phyloP scores from a whole-genome alignment of 495 filamentous ascomycete species.

The Hypomontagnella monticulosa region DNA sequence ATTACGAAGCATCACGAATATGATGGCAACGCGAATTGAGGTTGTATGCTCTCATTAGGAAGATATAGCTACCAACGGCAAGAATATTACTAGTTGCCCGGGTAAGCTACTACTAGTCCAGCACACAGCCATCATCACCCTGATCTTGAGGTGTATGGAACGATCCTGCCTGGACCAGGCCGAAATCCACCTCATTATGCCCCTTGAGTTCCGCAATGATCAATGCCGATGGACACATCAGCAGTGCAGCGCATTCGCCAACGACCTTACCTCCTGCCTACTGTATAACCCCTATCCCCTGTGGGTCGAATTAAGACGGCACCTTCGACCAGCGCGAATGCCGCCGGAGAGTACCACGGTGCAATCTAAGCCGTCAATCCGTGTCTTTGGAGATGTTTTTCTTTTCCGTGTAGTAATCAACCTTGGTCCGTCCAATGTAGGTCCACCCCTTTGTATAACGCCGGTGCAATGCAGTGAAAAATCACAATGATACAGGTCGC shows the following conservation, averaged over 20 bases:
- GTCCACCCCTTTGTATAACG: constrained; percentile 54
- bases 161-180: not conserved
- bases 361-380: constrained; percentile 46
- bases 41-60: constrained; percentile 16
- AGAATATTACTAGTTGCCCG: too few relatives aligned
- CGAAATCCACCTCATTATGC: constrained; percentile 9
- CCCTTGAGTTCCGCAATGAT: constrained; percentile 6
- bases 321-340: constrained; percentile 72
- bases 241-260: constrained; percentile 31
- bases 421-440: constrained; percentile 45
- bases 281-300: constrained; percentile 27
- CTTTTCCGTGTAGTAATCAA: constrained; percentile 39
- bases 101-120: not conserved
- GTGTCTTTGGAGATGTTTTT: constrained; percentile 26
- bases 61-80: not conserved
- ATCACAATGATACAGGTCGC: constrained; percentile 51
- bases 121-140: constrained; percentile 18
- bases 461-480: constrained; percentile 65
- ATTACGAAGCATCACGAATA: too few relatives aligned
- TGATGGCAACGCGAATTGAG: too few relatives aligned
- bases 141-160: not conserved
- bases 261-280: constrained; percentile 2
- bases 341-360: constrained; percentile 48
- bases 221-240: constrained; percentile 13
- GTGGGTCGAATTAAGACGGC: constrained; percentile 57